A percentile compares a stretch with the other conserved stretches of the same genome.
phyloP scores from a whole-genome alignment of 805 yeast genomes.

The Yarrowia divulgata region DNA sequence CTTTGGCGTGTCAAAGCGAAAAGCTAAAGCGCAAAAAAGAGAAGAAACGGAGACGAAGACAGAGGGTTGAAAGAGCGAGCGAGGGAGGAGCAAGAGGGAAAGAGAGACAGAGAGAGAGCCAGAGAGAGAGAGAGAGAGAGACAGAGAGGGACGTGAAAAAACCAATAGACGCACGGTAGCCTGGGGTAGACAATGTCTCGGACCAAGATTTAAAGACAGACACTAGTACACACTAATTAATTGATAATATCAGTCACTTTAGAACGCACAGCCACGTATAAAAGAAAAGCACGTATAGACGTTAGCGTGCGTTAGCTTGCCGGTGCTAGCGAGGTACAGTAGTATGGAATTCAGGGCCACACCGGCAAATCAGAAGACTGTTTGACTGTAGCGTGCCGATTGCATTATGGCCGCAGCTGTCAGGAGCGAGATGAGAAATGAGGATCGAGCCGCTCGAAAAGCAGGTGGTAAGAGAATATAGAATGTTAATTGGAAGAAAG shows the following conservation, averaged over 20 bases:
- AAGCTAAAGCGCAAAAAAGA: not conserved
- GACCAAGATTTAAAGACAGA: no score
- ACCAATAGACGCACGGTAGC: not conserved
- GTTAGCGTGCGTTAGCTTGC: not conserved
- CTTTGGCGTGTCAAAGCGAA: not conserved
- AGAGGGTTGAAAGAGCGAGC: not conserved
- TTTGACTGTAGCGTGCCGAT: not conserved
- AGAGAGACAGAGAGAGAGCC: not conserved
- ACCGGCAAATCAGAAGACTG: not conserved
- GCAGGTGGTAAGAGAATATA: not conserved
- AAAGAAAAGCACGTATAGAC: not conserved
- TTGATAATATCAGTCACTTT: not conserved
- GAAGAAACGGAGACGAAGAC: not conserved
- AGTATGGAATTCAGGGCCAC: not conserved
- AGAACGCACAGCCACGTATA: not conserved
- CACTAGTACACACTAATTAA: no score
- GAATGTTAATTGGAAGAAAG: not conserved
- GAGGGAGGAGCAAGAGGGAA: not conserved
- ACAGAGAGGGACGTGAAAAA: not conserved
- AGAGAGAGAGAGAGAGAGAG: not conserved
- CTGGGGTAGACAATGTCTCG: no score
- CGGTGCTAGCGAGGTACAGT: not conserved
- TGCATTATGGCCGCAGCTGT: conserved; percentile 4
- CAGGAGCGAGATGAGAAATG: not conserved
- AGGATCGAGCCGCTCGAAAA: not conserved